These are phyloP conservation scores for Hypoxylon sp. DNA, from an alignment of 2,329 filamentous ascomycete genomes.

Conservation along the genomic window DNA sequence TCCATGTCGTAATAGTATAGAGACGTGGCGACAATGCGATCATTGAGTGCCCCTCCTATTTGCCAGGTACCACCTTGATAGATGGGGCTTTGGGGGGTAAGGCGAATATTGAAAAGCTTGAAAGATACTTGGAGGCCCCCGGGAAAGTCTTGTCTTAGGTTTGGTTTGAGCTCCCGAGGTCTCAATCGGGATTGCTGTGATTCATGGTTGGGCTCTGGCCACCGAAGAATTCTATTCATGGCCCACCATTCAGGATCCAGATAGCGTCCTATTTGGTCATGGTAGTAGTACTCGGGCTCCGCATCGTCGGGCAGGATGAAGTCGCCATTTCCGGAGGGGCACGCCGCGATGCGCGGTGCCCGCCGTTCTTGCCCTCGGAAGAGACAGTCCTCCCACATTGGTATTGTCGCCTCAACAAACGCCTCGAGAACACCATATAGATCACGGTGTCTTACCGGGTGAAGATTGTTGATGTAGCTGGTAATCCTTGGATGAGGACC, in stretches of 20 bases:
- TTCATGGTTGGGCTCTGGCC: slow-evolving; percentile 39
- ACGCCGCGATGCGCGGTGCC: slow-evolving; percentile 32
- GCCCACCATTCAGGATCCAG: slow-evolving; percentile 35
- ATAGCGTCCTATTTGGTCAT: slow-evolving; percentile 10
- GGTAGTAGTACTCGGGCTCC: slow-evolving; percentile 33
- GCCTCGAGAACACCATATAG: slow-evolving; percentile 58
- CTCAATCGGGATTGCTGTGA: slow-evolving; percentile 7
- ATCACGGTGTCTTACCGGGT: slow-evolving; percentile 55
- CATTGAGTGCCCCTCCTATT: slow-evolving; percentile 68
- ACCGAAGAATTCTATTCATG: slow-evolving; percentile 27
- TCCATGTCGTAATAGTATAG: slow-evolving; percentile 71
- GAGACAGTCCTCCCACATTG: slow-evolving; percentile 57
- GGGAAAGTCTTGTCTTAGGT: slow-evolving; percentile 49
- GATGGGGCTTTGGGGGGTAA: slow-evolving; percentile 67
- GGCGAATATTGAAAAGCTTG: slow-evolving; percentile 71
- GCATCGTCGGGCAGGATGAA: slow-evolving; percentile 27
- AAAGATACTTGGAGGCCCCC: slow-evolving; percentile 69
- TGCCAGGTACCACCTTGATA: slow-evolving; percentile 68
- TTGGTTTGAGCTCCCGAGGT: slow-evolving; percentile 23
- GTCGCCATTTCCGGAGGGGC: slow-evolving; percentile 14
- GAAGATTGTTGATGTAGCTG: slow-evolving; percentile 67
- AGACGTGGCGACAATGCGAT: slow-evolving; percentile 72
- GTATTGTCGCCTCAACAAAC: slow-evolving; percentile 56
- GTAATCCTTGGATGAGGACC: slow-evolving; percentile 54
- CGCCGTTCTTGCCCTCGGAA: slow-evolving; percentile 15